A percentile compares a stretch with the other conserved stretches of the same genome.
Conservation (phyloP, 2,329 filamentous ascomycete genomes). For the Exophiala mesophila region DNA sequence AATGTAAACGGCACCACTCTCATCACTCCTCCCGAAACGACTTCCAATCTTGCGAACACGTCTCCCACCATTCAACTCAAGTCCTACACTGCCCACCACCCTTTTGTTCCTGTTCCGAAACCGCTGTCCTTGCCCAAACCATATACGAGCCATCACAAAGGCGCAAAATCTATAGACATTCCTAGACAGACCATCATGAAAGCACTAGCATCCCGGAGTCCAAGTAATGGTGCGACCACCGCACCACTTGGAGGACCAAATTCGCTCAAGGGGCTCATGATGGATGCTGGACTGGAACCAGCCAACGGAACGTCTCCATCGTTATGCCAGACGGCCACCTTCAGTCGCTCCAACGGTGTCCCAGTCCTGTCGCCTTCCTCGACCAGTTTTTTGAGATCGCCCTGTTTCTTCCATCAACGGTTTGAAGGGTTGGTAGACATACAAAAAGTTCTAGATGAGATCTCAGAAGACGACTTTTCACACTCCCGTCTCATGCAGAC, state of each 20-base stretch:
- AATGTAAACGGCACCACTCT: constrained; percentile 16
- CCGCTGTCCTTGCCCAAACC: constrained; percentile 34
- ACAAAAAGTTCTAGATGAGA: constrained; percentile 90
- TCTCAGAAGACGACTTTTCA: constrained; percentile 80
- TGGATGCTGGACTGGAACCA: constrained; percentile 14
- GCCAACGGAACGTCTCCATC: constrained; percentile 41
- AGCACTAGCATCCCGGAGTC: constrained; percentile 62
- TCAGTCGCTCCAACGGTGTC: constrained; percentile 45
- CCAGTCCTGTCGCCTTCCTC: constrained; percentile 42
- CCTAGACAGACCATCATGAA: constrained; percentile 80
- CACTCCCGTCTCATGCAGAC: constrained; percentile 94
- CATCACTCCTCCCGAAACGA: constrained; percentile 19
- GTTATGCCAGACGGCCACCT: constrained; percentile 60
- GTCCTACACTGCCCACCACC: constrained; percentile 25
- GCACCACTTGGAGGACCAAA: constrained; percentile 18
- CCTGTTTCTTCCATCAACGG: constrained; percentile 95
- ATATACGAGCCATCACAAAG: constrained; percentile 43
- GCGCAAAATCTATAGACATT: constrained; percentile 59
- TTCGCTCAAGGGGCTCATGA: constrained; percentile 4
- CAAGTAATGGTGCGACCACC: constrained; percentile 56
- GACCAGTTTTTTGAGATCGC: constrained; percentile 71
- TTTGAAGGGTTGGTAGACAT: constrained; percentile 97
- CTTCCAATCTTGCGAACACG: constrained; percentile 23
- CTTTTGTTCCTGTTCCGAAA: constrained; percentile 31
- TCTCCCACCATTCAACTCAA: constrained; percentile 27